phyloP scores from a whole-genome alignment of 2,329 filamentous ascomycete genomes.

The Aspergillus ruber region DNA sequence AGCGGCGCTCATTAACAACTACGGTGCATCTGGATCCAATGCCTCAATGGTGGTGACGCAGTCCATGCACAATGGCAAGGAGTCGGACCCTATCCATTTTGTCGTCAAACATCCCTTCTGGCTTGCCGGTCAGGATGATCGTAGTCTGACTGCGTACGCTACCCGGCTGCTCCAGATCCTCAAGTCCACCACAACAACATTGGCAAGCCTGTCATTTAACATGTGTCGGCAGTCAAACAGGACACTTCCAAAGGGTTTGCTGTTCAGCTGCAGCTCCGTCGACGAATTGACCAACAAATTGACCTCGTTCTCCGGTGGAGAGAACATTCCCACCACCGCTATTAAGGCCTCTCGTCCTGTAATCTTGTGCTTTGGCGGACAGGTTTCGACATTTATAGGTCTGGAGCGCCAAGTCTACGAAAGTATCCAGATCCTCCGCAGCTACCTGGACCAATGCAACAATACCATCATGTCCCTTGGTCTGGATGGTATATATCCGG shows the following conservation, averaged over 20 bases:
- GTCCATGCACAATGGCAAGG: conserved; percentile 2
- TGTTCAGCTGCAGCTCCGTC: conserved; percentile 21
- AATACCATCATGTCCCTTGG: conserved; percentile 22
- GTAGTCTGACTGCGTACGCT: conserved; percentile 8
- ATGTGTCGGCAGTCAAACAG: conserved; percentile 13
- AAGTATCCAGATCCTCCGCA: conserved; percentile 19
- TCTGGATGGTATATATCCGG: conserved; percentile 27
- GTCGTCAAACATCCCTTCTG: conserved; percentile 10
- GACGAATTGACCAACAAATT: conserved; percentile 7
- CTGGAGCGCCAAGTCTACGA: conserved; percentile 25
- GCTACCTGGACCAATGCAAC: conserved; percentile 32
- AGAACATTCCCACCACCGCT: conserved; percentile 1
- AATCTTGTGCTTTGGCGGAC: conserved; percentile 38
- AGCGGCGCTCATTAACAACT: conserved; percentile 17
- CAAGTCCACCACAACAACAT: too few relatives aligned
- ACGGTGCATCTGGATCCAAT: conserved; percentile 21
- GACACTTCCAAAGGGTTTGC: too few relatives aligned
- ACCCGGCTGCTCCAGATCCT: conserved; percentile 9
- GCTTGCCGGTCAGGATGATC: conserved; percentile 14
- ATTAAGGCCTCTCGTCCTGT: conserved; percentile 18
- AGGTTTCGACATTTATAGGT: conserved; percentile 23
- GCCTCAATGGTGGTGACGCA: conserved; percentile 18
- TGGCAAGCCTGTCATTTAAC: conserved; percentile 29
- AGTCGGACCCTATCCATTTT: background rate
- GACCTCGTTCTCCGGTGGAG: conserved; percentile 3